Evolutionary conservation across 805 yeast species (phyloP).

Genomic region (Saccharomyces mikatae): DNA sequence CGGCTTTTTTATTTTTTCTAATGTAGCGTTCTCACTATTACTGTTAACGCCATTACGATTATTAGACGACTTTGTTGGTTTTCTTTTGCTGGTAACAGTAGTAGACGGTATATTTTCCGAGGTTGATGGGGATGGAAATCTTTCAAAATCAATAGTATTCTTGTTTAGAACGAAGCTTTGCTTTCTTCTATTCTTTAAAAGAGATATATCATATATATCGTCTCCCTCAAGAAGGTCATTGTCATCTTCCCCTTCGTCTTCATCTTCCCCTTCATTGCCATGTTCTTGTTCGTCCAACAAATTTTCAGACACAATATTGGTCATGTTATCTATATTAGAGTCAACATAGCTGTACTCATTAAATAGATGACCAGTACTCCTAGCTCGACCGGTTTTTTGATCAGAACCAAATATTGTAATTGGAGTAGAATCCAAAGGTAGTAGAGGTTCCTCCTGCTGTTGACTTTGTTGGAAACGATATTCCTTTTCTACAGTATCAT

Average conservation of each 20-base stretch:
- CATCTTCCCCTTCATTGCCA: conserved; percentile 6
- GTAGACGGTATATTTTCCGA: neutral
- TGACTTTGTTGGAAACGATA: neutral
- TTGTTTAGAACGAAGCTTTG: conserved; percentile 11
- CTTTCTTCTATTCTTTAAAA: conserved; percentile 5
- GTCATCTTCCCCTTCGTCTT: conserved; percentile 9
- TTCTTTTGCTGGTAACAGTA: neutral
- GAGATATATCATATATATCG: conserved; percentile 13
- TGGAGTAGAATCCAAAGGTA: neutral
- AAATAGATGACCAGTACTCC: neutral
- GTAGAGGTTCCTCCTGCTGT: neutral
- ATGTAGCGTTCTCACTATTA: neutral
- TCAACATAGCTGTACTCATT: neutral
- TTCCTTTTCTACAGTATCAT: conserved; percentile 1
- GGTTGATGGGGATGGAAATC: conserved; percentile 9
- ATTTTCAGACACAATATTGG: neutral
- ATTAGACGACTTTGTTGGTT: neutral
- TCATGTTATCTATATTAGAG: neutral
- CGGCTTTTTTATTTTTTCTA: neutral
- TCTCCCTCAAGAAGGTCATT: conserved; percentile 16
- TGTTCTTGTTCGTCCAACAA: neutral
- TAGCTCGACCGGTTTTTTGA: neutral
- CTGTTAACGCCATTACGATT: neutral
- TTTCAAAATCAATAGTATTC: conserved; percentile 3
- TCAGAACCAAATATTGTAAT: neutral